phyloP scores from a whole-genome alignment of 2,329 filamentous ascomycete genomes.

The Aureobasidium sp. region DNA sequence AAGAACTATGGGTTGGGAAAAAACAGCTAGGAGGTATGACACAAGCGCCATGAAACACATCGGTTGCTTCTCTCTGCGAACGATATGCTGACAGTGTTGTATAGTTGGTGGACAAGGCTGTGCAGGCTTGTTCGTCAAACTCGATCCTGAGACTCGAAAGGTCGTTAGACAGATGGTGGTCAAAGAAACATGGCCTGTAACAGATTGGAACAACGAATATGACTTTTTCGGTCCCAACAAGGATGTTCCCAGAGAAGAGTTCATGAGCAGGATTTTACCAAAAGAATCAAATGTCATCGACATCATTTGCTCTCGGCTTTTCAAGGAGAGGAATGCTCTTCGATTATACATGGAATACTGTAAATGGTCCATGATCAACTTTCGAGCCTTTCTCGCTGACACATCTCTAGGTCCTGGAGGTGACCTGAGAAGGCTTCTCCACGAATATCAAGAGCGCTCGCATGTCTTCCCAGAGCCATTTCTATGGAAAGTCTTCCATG shows the following conservation, averaged over 20 bases:
- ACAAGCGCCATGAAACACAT: not conserved
- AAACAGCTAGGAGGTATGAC: not conserved
- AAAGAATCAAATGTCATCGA: not conserved
- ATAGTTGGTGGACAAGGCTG: not conserved
- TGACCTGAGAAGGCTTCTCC: not conserved
- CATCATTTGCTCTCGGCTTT: too few relatives aligned
- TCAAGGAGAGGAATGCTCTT: not conserved
- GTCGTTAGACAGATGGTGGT: conserved; percentile 4
- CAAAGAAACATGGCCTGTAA: not conserved
- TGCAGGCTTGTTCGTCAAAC: not conserved
- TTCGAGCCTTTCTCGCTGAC: too few relatives aligned
- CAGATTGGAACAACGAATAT: not conserved
- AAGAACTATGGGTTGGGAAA: not conserved
- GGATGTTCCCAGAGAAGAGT: not conserved
- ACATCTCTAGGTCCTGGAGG: not conserved
- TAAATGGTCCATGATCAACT: too few relatives aligned
- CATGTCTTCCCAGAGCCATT: conserved; percentile 19
- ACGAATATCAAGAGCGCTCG: not conserved
- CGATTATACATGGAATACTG: conserved; percentile 19
- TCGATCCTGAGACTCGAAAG: not conserved
- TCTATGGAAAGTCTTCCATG: conserved; percentile 20
- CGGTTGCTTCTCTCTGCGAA: not conserved
- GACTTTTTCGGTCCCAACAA: not conserved
- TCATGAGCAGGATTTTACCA: not conserved
- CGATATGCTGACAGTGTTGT: not conserved